phyloP scores from a whole-genome alignment of 192 early-diverging fungal species.

The Mortierella claussenii region DNA sequence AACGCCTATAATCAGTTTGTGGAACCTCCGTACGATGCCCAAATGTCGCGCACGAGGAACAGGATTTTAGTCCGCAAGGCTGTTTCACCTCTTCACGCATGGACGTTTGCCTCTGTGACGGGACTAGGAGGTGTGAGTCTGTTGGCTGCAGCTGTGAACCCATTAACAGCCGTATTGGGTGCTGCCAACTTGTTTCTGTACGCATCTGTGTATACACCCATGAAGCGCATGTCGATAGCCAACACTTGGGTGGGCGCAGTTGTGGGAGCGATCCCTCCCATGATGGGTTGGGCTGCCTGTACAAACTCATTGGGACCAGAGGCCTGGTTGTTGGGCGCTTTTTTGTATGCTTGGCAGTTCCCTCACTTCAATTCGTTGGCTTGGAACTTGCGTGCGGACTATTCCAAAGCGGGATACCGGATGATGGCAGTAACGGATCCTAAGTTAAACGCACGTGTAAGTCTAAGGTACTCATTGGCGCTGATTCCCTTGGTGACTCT shows the following conservation, averaged over 20 bases:
- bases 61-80: slow-evolving; percentile 85
- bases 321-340: slow-evolving; percentile 80
- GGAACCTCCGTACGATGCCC: slow-evolving; percentile 95
- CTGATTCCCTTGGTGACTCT: slow-evolving; percentile 77
- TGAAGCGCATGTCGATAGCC: slow-evolving; percentile 93
- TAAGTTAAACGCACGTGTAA: slow-evolving; percentile 86
- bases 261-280: slow-evolving; percentile 96
- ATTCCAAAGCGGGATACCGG: slow-evolving; percentile 95
- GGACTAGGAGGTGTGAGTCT: slow-evolving; percentile 74
- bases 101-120: slow-evolving; percentile 73
- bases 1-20: slow-evolving; percentile 98
- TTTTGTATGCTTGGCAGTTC: slow-evolving; percentile 98
- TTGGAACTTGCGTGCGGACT: slow-evolving; percentile 93
- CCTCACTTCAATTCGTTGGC: slow-evolving; percentile 97
- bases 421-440: slow-evolving; percentile 96
- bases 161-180: slow-evolving; percentile 84
- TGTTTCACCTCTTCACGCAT: slow-evolving; percentile 81
- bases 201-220: slow-evolving; percentile 87
- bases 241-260: slow-evolving; percentile 97
- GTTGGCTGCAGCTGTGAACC: slow-evolving; percentile 85
- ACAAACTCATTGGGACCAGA: slow-evolving; percentile 79
- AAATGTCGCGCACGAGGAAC: slow-evolving; percentile 94
- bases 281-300: slow-evolving; percentile 97
- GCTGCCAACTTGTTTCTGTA: slow-evolving; percentile 91
- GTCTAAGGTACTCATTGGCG: slow-evolving; percentile 80